phyloP scores from a whole-genome alignment of 352 stramenopile species.

The Phytophthora foliorum region DNA sequence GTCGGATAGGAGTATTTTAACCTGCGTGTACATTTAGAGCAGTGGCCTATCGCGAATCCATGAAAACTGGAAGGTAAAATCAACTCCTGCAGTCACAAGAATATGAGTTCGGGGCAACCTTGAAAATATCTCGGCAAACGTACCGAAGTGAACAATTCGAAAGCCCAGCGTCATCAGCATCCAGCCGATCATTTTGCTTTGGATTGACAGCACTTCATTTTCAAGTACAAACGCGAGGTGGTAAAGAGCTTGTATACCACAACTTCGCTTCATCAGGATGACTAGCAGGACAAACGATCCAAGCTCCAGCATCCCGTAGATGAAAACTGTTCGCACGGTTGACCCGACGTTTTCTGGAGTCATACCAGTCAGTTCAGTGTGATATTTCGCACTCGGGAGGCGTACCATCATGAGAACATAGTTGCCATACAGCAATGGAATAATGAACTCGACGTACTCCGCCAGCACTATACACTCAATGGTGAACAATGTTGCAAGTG shows the following conservation, averaged over 20 bases:
- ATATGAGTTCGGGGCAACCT: not conserved
- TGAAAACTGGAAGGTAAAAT: constrained; percentile 37
- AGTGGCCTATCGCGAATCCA: too few species aligned
- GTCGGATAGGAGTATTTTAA: not conserved
- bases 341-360: constrained; percentile 4
- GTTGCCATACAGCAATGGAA: constrained; percentile 44
- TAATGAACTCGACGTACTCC: constrained; percentile 52
- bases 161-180: constrained; percentile 36
- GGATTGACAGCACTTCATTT: constrained; percentile 35
- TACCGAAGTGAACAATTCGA: constrained; percentile 42
- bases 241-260: constrained; percentile 34
- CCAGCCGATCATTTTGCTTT: constrained; percentile 47
- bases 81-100: constrained; percentile 21
- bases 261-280: constrained; percentile 19
- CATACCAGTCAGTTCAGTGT: constrained; percentile 38
- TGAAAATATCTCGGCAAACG: not conserved
- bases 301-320: constrained; percentile 41
- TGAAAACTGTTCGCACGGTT: constrained; percentile 28
- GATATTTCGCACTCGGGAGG: constrained; percentile 42
- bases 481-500: constrained; percentile 36
- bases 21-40: too few species aligned
- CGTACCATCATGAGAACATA: constrained; percentile 39
- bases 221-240: constrained; percentile 54
- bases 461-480: constrained; percentile 49
- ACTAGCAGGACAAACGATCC: constrained; percentile 34